Base-by-base conservation (phyloP, 164 flowering plant species). In the Echeveria elegans region DNA sequence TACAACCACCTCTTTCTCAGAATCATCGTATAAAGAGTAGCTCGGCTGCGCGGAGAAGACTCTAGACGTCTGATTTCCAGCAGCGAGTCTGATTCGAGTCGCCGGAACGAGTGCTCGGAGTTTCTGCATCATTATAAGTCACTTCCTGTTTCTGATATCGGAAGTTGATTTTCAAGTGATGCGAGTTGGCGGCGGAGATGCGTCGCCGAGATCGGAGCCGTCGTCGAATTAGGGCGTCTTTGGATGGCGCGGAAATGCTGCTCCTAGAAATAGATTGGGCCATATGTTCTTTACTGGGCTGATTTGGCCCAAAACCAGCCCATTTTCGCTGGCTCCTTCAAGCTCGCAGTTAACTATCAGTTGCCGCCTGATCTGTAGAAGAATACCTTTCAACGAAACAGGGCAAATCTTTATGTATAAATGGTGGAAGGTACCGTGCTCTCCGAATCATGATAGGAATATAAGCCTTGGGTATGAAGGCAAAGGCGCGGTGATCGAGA, bases 391-490 rank as follows among this genome's bases (percentile, higher is more conserved):
- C 43, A 19, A 63, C 28, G 1, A 36, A 63, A 8, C 65, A 63
- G 65, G 34, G 65, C 14, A 32, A 63, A 34, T 63, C 65, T 10
- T 28, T 34, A 45, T 63, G 65, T 37, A 32, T 62, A 31, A 32
- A 62, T 14, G 43, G 28, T 14, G 65, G 65, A 16, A 63, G 65
- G 43, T 63, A 63, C 16, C 36, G 43, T 34, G 65, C 26, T 10
- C n/a, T n/a, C 65, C 65, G 16, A 45, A 63, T 36, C 65, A 43
- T 63, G 65, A 34, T 34, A 26, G 19, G 29, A 38, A 63, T 34
- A 34, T 63, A n/a, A 63, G 65, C 28, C 28, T 26, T n/a, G 65
- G 65, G 11, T 63, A 63, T 32, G 65, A 63, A 1, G 65, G 45
- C 16, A 63, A 10, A 40, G 40, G 36, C n/a, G 65, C 36, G 15